Conservation (phyloP, 2,329 filamentous ascomycete genomes). For the Nigrograna mackinnonii region DNA sequence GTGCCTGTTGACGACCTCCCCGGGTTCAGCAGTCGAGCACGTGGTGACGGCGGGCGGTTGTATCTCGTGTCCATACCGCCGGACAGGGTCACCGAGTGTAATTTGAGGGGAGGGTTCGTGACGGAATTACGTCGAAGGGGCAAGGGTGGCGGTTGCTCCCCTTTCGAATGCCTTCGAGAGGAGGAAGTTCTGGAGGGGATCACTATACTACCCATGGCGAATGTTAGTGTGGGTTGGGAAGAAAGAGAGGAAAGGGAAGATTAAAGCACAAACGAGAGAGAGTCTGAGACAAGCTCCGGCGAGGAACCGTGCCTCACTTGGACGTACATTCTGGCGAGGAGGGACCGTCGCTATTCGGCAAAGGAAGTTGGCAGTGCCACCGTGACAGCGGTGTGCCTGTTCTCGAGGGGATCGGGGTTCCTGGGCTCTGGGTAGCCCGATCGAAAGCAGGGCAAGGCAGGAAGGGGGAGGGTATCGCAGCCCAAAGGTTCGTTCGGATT, state of each 20-base stretch:
- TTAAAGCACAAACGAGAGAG: conserved; percentile 19
- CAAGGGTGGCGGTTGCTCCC: conserved; percentile 18
- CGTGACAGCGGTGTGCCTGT: too few species aligned
- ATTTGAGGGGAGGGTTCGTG: conserved; percentile 19
- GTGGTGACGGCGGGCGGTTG: conserved; percentile 39
- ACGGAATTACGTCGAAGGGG: conserved; percentile 12
- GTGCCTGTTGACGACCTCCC: conserved; percentile 41
- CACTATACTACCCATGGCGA: conserved; percentile 37
- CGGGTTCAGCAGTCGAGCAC: conserved; percentile 31
- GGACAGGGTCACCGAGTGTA: conserved; percentile 17
- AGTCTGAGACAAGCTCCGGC: conserved; percentile 21
- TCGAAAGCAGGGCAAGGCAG: too few species aligned
- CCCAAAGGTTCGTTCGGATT: too few species aligned
- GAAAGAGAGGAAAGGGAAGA: conserved; percentile 7
- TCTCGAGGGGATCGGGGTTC: too few species aligned
- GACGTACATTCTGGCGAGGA: conserved; percentile 40
- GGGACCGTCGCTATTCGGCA: too few species aligned
- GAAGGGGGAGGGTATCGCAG: too few species aligned
- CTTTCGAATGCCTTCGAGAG: conserved; percentile 13
- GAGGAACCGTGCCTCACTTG: conserved; percentile 25
- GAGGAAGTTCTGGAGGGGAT: conserved; percentile 21
- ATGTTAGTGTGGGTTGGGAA: conserved; percentile 27
- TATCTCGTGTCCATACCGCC: conserved; percentile 38
- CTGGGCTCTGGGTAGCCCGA: too few species aligned
- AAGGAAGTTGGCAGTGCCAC: too few species aligned